Evolutionary conservation across 345 rosid species (phyloP).

Genomic region (Boechera stricta): DNA sequence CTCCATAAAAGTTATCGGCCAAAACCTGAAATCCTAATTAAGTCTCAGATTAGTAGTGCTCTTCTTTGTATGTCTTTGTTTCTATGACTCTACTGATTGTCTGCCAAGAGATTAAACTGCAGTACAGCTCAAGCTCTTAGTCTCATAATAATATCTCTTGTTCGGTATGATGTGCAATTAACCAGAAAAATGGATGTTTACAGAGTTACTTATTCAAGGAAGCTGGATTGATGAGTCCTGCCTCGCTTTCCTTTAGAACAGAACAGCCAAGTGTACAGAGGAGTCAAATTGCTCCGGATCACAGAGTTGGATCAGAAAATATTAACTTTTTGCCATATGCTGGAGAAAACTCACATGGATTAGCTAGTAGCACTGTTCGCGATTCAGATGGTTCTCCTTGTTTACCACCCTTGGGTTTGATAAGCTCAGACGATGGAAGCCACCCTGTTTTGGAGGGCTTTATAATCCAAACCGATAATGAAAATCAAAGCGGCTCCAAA

Average conservation of each 20-base stretch:
- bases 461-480: constrained; percentile 56
- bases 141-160: constrained; percentile 4
- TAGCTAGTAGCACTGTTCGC: constrained; percentile 35
- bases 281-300: constrained; percentile 41
- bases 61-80: constrained; percentile 12
- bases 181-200: constrained; percentile 36
- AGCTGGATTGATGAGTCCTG: constrained; percentile 48
- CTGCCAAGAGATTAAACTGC: constrained; percentile 17
- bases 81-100: constrained; percentile 12
- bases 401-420: constrained; percentile 41
- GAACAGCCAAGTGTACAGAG: constrained; percentile 44
- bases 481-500: constrained; percentile 40
- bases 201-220: constrained; percentile 48
- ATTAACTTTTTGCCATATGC: constrained; percentile 39
- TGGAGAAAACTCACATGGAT: constrained; percentile 45
- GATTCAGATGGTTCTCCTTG: constrained; percentile 47
- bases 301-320: constrained; percentile 42
- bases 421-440: constrained; percentile 45
- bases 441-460: constrained; percentile 73
- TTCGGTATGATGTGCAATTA: constrained; percentile 24
- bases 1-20: constrained; percentile 9
- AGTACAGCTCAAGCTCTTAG: constrained; percentile 14
- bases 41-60: constrained; percentile 6
- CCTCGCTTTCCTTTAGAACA: constrained; percentile 42
- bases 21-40: constrained; percentile 20